phyloP scores from a whole-genome alignment of 768 basidiomycete genomes.

The Lyophyllum decastes region DNA sequence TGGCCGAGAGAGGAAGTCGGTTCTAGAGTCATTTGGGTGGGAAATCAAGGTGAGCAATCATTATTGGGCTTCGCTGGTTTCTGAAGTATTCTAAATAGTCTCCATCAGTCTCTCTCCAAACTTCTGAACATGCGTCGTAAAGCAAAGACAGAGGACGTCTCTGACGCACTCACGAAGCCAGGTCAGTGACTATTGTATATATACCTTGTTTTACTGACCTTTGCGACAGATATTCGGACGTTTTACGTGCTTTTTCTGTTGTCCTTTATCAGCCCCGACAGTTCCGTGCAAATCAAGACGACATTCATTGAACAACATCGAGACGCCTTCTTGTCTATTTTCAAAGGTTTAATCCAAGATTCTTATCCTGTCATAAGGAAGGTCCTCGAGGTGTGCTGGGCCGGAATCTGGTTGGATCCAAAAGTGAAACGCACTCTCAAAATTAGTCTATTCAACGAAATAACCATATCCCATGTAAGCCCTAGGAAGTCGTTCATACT shows the following conservation, averaged over 20 bases:
- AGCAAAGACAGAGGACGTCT: conserved; percentile 38
- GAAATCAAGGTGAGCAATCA: conserved; percentile 60
- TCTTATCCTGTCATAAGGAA: conserved; percentile 58
- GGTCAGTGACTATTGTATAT: conserved; percentile 38
- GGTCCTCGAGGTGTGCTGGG: conserved; percentile 76
- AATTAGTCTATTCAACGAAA: conserved; percentile 70
- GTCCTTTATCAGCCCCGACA: conserved; percentile 62
- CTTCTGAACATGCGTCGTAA: conserved; percentile 72
- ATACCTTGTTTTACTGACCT: conserved; percentile 8
- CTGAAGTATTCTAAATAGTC: background rate
- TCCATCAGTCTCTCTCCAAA: conserved; percentile 59
- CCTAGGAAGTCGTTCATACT: background rate
- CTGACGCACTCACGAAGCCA: conserved; percentile 51
- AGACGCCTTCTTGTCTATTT: conserved; percentile 65
- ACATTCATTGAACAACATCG: conserved; percentile 72
- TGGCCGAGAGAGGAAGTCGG: conserved; percentile 60
- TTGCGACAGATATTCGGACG: conserved; percentile 72
- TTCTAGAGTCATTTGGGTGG: conserved; percentile 77
- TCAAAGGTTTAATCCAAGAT: conserved; percentile 73
- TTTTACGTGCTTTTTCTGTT: conserved; percentile 73
- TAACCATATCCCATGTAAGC: conserved; percentile 61
- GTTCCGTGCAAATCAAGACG: conserved; percentile 53
- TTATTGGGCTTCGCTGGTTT: background rate
- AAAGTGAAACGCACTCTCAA: conserved; percentile 75
- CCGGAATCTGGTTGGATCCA: conserved; percentile 72